phyloP scores from a whole-genome alignment of 148 eudicot genomes.

The Rhododendron henanense region DNA sequence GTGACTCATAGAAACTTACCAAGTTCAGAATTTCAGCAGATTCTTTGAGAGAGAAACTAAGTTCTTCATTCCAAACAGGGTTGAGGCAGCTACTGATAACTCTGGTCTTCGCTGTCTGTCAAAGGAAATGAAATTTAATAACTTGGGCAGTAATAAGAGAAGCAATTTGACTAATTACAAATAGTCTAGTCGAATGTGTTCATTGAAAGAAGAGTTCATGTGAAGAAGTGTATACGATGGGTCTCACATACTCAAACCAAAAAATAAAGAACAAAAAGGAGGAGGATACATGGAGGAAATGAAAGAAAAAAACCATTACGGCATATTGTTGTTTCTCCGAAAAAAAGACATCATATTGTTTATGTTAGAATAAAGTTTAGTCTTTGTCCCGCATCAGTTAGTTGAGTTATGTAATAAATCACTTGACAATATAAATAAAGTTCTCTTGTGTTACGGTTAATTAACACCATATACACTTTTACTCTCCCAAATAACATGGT shows the following conservation, averaged over 20 bases:
- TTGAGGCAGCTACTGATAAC: conserved; percentile 73
- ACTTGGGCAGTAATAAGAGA: not conserved
- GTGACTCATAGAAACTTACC: conserved; percentile 22
- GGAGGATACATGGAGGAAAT: not conserved
- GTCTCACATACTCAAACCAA: not conserved
- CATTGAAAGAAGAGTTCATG: not conserved
- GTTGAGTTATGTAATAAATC: no score
- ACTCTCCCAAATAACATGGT: no score
- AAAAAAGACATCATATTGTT: not conserved
- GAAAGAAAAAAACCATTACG: not conserved
- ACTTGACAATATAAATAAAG: no score
- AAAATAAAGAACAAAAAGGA: not conserved
- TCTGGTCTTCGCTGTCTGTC: conserved; percentile 60
- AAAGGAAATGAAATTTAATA: not conserved
- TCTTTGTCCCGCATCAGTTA: no score
- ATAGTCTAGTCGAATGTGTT: not conserved
- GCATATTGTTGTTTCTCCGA: not conserved
- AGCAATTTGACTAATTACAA: not conserved
- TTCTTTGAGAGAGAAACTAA: conserved; percentile 41
- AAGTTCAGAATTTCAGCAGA: conserved; percentile 46
- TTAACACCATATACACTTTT: no score
- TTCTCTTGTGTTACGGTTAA: no score
- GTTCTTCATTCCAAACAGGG: conserved; percentile 80
- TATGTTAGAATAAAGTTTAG: no score
- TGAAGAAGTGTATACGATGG: not conserved